phyloP scores from a whole-genome alignment of 176 grass and related monocot genomes.

The Aegilops sharonensis region DNA sequence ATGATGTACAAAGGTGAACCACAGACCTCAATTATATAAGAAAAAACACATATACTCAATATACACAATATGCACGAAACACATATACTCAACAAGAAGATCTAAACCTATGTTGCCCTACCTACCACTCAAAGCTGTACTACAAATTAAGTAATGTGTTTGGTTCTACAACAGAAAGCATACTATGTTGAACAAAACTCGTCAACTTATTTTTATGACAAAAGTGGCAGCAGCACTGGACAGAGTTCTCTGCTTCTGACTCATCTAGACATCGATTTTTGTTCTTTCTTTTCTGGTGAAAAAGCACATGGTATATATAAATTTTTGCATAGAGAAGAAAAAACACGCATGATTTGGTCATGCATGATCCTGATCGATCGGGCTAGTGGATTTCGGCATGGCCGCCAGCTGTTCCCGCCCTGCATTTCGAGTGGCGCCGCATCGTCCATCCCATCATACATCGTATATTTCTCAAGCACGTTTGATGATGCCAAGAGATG shows the following conservation, averaged over 20 bases:
- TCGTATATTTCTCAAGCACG: background rate
- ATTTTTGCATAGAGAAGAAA: too few species aligned
- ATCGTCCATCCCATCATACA: background rate
- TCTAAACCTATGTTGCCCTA: background rate
- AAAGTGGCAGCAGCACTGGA: background rate
- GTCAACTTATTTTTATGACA: background rate
- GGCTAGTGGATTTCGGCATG: constrained; percentile 1
- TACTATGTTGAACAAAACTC: background rate
- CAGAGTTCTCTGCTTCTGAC: background rate
- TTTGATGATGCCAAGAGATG: background rate
- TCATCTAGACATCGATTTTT: background rate
- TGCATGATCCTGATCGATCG: background rate
- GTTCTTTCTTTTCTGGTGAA: background rate
- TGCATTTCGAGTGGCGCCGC: background rate
- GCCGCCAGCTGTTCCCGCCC: background rate
- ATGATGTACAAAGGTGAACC: too few species aligned
- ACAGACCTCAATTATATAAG: too few species aligned
- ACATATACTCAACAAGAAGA: background rate
- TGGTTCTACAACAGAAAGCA: background rate
- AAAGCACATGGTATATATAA: background rate
- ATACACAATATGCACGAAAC: too few species aligned
- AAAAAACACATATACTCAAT: too few species aligned
- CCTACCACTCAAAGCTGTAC: background rate
- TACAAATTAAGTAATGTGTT: background rate
- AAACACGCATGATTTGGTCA: background rate